phyloP scores from a whole-genome alignment of 2,329 filamentous ascomycete genomes.

The Fonsecaea erecta region DNA sequence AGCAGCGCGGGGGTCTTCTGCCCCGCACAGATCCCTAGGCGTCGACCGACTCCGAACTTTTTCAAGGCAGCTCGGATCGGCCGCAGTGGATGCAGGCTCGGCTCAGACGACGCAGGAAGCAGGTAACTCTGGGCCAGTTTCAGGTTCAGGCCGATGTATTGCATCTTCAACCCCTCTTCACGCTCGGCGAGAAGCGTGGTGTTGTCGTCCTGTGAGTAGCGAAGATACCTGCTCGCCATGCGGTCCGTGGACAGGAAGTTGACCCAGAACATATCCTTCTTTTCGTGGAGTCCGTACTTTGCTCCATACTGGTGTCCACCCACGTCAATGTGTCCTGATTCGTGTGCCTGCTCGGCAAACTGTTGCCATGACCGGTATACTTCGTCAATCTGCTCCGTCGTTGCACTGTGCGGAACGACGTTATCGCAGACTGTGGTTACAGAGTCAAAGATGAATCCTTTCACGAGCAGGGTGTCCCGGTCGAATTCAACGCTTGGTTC shows the following conservation, averaged over 20 bases:
- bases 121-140: conserved; percentile 18
- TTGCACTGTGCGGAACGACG: not conserved
- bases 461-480: conserved; percentile 11
- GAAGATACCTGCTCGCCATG: conserved; percentile 2
- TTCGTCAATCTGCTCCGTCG: conserved; percentile 6
- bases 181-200: conserved; percentile 15
- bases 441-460: conserved; percentile 15
- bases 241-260: conserved; percentile 16
- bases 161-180: conserved; percentile 13
- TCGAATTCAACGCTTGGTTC: conserved; percentile 12
- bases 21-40: conserved; percentile 2
- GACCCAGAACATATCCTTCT: conserved; percentile 13
- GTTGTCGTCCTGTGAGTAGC: conserved; percentile 9
- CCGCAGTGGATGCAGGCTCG: conserved; percentile 5
- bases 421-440: conserved; percentile 4
- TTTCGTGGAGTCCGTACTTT: not conserved
- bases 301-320: not conserved
- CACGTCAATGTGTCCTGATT: not conserved
- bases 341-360: conserved; percentile 6
- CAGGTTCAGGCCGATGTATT: conserved; percentile 20
- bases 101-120: not conserved
- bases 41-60: conserved; percentile 11
- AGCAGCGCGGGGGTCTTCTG: conserved; percentile 4
- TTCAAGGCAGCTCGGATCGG: conserved; percentile 10
- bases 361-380: conserved; percentile 9